Evolutionary conservation across 192 early-diverging fungal species (phyloP).

Genomic region (Phlyctochytrium bullatum): DNA sequence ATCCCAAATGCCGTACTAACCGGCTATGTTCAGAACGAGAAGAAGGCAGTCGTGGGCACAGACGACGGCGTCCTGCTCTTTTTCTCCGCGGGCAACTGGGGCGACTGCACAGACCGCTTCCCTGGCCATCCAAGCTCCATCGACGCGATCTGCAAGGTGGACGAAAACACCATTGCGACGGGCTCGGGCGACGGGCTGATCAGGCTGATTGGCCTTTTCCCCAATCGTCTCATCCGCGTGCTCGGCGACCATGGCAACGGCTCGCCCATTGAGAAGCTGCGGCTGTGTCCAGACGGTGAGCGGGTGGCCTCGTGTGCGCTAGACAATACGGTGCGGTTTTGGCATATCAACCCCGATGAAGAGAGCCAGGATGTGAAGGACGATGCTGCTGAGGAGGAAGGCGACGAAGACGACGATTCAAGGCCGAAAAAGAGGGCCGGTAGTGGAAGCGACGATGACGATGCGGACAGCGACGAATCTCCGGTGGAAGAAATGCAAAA

Average conservation of each 20-base stretch:
- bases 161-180: conserved; percentile 81
- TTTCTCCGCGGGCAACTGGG: conserved; percentile 89
- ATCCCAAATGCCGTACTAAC: conserved; percentile 9
- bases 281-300: conserved; percentile 66
- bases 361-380: conserved; percentile 46
- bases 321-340: conserved; percentile 84
- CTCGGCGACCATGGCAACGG: conserved; percentile 82
- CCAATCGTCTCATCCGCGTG: conserved; percentile 87
- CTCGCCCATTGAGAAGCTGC: conserved; percentile 84
- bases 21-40: conserved; percentile 57
- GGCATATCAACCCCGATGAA: conserved; percentile 59
- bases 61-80: conserved; percentile 86
- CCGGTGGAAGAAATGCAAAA: conserved; percentile 18
- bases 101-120: conserved; percentile 90
- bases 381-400: conserved; percentile 51
- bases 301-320: conserved; percentile 82
- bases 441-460: not conserved
- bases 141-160: conserved; percentile 79
- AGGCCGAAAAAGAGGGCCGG: conserved; percentile 7
- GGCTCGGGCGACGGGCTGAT: conserved; percentile 91
- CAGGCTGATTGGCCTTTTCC: conserved; percentile 79
- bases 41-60: conserved; percentile 87
- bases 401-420: conserved; percentile 58
- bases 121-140: conserved; percentile 92
- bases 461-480: conserved; percentile 24